These are phyloP conservation scores for Guyanaporus albipodus DNA, from an alignment of 768 basidiomycete genomes.

Conservation along the genomic window DNA sequence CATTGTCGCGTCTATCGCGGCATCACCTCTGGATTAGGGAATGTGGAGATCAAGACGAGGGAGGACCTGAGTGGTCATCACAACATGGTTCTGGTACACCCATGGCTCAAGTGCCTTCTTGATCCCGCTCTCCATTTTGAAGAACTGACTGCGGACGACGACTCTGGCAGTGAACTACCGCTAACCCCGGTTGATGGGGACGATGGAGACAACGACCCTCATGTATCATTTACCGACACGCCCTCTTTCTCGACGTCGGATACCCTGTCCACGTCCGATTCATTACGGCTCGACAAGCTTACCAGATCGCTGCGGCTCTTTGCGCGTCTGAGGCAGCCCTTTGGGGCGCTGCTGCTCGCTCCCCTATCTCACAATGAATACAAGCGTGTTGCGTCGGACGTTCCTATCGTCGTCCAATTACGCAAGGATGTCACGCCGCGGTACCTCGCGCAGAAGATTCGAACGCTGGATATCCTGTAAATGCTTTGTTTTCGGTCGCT, in stretches of 20 bases:
- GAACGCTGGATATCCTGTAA: background rate
- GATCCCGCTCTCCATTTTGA: background rate
- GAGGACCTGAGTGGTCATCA: background rate
- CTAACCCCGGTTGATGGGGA: background rate
- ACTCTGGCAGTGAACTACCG: too few species aligned
- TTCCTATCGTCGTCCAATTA: background rate
- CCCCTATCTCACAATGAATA: background rate
- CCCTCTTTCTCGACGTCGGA: too few species aligned
- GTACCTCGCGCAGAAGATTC: background rate
- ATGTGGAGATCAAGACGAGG: background rate
- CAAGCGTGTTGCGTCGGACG: background rate
- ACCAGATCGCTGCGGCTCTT: background rate
- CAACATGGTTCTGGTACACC: background rate
- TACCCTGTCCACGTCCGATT: background rate
- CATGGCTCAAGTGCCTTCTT: background rate
- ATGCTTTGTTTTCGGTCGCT: too few species aligned
- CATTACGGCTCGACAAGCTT: background rate
- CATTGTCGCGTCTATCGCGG: background rate
- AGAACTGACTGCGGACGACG: background rate
- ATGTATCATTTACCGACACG: background rate
- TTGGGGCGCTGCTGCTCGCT: slow-evolving; percentile 8
- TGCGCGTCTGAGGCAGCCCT: background rate
- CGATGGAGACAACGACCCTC: background rate
- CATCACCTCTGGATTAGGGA: background rate
- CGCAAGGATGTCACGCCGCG: background rate